A percentile compares a stretch with the other conserved stretches of the same genome.
Conservation (phyloP, 371 early-diverging fungal species). For the Rhizopus arrhizus region DNA sequence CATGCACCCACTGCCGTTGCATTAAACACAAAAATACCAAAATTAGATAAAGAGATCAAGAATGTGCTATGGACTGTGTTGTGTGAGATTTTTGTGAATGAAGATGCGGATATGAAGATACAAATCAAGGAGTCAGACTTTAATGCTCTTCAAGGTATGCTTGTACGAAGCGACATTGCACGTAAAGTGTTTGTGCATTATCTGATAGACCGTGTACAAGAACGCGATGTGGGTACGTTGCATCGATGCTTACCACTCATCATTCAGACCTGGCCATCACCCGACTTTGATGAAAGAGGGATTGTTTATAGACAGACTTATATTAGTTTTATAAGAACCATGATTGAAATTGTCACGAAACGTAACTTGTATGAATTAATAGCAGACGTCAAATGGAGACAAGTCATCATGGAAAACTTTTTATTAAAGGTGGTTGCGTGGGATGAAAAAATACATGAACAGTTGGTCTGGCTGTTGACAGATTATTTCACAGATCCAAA, state of each 20-base stretch:
- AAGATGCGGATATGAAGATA: slow-evolving; percentile 26
- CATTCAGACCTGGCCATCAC: slow-evolving; percentile 40
- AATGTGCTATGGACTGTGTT: slow-evolving; percentile 41
- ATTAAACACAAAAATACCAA: slow-evolving; percentile 34
- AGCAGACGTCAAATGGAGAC: slow-evolving; percentile 42
- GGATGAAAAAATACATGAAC: slow-evolving; percentile 45
- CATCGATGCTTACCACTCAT: slow-evolving; percentile 46
- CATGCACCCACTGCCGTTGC: slow-evolving; percentile 49
- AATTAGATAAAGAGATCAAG: slow-evolving; percentile 40
- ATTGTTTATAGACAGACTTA: slow-evolving; percentile 51
- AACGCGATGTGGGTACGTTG: slow-evolving; percentile 48
- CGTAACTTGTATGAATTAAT: slow-evolving; percentile 46
- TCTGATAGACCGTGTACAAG: slow-evolving; percentile 44
- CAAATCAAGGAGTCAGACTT: slow-evolving; percentile 16
- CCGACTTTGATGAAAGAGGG: slow-evolving; percentile 29
- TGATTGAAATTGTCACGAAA: slow-evolving; percentile 46
- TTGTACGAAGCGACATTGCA: slow-evolving; percentile 51
- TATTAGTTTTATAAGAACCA: slow-evolving; percentile 52
- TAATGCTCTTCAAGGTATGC: slow-evolving; percentile 16
- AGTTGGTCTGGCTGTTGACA: slow-evolving; percentile 42
- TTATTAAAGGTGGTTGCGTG: slow-evolving; percentile 46
- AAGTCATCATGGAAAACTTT: slow-evolving; percentile 48
- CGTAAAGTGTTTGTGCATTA: slow-evolving; percentile 61
- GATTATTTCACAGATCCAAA: slow-evolving; percentile 43
- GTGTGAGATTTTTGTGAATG: slow-evolving; percentile 32